Conservation (phyloP, 352 stramenopile species). For the Phytopythium montanum region DNA sequence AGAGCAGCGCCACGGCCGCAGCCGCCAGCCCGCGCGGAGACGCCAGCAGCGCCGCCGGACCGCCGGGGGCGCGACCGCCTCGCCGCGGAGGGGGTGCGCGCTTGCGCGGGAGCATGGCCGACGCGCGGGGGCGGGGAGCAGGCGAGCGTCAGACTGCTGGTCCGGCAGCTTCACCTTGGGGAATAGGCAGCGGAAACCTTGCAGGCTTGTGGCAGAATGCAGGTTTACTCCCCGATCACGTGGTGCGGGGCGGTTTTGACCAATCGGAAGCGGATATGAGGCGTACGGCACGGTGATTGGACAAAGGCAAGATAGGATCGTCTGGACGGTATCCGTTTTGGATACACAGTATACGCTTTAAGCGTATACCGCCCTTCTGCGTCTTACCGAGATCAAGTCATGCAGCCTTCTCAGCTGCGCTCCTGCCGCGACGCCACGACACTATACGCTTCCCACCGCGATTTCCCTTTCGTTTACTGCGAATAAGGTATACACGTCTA, state of each 20-base stretch:
- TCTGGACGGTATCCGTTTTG: neutral
- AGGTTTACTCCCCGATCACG: neutral
- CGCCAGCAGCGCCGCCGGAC: constrained; percentile 1
- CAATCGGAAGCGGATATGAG: neutral
- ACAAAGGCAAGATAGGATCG: neutral
- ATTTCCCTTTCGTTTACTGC: neutral
- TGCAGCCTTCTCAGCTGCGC: neutral
- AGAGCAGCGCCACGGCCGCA: constrained; percentile 30
- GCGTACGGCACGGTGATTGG: neutral
- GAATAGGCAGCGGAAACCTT: too few relatives aligned
- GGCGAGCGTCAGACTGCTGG: too few relatives aligned
- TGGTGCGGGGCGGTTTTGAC: neutral
- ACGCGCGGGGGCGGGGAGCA: neutral
- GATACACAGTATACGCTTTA: neutral
- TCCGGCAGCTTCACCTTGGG: neutral
- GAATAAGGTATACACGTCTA: neutral
- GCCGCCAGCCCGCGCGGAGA: constrained; percentile 9
- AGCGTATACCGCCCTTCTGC: neutral
- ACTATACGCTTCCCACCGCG: neutral
- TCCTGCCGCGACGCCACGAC: neutral
- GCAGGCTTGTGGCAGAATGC: neutral
- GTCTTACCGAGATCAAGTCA: neutral
- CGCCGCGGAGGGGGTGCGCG: neutral
- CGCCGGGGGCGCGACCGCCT: neutral
- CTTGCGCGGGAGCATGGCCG: constrained; percentile 1